Percentiles rank a stretch among this genome's conserved stretches.
Conservation (phyloP, 306 rosid genomes). For the Crataegus laevigata region DNA sequence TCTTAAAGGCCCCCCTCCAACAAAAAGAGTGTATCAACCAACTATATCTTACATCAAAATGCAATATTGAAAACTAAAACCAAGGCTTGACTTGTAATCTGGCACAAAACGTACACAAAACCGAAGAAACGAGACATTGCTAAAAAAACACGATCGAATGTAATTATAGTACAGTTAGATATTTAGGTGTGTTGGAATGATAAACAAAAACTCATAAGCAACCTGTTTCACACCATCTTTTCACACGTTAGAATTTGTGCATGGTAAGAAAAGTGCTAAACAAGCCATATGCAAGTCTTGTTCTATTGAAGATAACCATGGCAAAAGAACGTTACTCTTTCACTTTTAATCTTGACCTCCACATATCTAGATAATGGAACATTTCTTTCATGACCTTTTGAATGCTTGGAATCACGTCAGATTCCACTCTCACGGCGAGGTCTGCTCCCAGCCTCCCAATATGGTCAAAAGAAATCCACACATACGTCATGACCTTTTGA, state of each 20-base stretch:
- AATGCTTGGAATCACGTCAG: not conserved
- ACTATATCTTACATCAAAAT: not conserved
- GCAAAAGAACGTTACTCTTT: not conserved
- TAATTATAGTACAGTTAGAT: not conserved
- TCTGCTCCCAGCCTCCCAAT: not conserved
- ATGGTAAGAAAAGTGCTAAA: accelerated
- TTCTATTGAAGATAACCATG: not conserved
- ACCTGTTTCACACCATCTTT: not conserved
- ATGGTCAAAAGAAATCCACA: not conserved
- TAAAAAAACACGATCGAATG: not conserved
- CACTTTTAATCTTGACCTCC: not conserved
- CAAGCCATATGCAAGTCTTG: not conserved
- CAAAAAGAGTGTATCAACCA: not conserved
- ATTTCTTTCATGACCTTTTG: not conserved
- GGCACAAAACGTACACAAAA: not conserved
- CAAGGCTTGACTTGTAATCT: not conserved
- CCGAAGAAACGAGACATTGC: not conserved
- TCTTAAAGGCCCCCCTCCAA: too few species aligned
- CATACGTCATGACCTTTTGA: conserved; percentile 11
- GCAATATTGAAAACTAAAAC: not conserved
- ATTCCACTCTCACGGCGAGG: not conserved
- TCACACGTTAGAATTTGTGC: not conserved
- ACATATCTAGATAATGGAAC: not conserved
- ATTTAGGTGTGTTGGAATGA: not conserved
- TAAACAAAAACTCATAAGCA: not conserved